Conservation (phyloP, 768 basidiomycete species). For the Rickenella mellea region DNA sequence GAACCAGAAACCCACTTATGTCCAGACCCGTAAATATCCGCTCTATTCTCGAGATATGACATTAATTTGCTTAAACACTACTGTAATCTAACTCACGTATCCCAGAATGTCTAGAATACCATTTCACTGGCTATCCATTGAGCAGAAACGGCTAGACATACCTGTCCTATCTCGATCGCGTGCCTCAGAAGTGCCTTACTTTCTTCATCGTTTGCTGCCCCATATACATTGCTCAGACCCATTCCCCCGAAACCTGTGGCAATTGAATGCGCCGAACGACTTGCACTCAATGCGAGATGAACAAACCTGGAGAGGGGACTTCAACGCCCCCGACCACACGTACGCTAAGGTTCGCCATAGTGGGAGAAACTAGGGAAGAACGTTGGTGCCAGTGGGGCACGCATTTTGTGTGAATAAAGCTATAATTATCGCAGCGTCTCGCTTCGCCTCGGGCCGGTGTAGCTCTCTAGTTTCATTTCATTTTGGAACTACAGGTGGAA, state of each 20-base stretch:
- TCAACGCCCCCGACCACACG: not conserved
- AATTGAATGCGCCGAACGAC: not conserved
- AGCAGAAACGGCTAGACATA: not conserved
- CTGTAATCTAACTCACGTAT: slow-evolving; percentile 1
- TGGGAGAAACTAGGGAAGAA: not conserved
- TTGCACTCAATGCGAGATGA: not conserved
- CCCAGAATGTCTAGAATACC: slow-evolving; percentile 2
- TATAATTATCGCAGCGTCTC: not conserved
- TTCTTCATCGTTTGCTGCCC: slow-evolving; percentile 4
- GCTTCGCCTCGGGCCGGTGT: not conserved
- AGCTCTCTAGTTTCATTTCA: too few species aligned
- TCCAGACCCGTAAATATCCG: slow-evolving; percentile 5
- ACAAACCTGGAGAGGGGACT: slow-evolving; percentile 5
- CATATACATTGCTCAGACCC: slow-evolving; percentile 5
- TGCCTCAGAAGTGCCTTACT: slow-evolving; percentile 6
- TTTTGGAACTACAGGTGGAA: too few species aligned
- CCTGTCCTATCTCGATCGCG: slow-evolving; percentile 5
- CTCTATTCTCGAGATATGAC: not conserved
- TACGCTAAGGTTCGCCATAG: not conserved
- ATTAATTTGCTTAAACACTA: not conserved
- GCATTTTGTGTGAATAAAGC: not conserved
- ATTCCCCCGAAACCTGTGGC: slow-evolving; percentile 4
- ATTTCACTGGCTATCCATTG: not conserved
- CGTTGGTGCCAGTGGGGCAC: too few species aligned
- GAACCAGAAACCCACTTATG: slow-evolving; percentile 2